Conservation (phyloP, 2,329 filamentous ascomycete species). For the Fusarium keratoplasticum region DNA sequence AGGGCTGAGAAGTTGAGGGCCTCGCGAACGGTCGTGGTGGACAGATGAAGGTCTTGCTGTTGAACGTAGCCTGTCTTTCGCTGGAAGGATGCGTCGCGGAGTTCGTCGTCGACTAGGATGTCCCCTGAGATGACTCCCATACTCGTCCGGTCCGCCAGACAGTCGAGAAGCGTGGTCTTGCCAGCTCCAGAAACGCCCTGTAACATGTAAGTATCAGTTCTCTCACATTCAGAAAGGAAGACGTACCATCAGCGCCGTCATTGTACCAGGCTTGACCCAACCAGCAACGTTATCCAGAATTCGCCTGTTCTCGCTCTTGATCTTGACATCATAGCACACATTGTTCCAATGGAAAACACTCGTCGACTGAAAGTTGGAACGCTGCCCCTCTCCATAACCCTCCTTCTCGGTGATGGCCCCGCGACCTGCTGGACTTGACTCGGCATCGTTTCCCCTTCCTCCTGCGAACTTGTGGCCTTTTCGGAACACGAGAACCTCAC, state of each 20-base stretch:
- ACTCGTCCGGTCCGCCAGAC: slow-evolving; percentile 82
- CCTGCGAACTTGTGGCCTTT: slow-evolving; percentile 49
- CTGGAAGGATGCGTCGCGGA: slow-evolving; percentile 82
- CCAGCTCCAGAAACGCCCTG: slow-evolving; percentile 79
- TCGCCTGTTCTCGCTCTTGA: slow-evolving; percentile 77
- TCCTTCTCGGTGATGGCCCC: slow-evolving; percentile 25
- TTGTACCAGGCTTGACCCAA: slow-evolving; percentile 89
- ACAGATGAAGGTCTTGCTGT: slow-evolving; percentile 86
- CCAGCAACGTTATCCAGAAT: slow-evolving; percentile 86
- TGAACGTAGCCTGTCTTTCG: slow-evolving; percentile 90
- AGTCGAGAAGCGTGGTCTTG: slow-evolving; percentile 88
- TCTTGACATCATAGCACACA: slow-evolving; percentile 78
- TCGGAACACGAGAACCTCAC: slow-evolving; percentile 70
- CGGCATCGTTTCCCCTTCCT: slow-evolving; percentile 13
- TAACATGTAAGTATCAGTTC: not conserved
- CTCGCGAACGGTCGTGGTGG: slow-evolving; percentile 85
- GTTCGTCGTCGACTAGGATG: slow-evolving; percentile 72
- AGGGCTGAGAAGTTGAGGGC: slow-evolving; percentile 86
- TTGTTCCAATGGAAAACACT: slow-evolving; percentile 86
- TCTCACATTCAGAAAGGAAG: rapidly evolving
- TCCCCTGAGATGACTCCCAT: slow-evolving; percentile 87
- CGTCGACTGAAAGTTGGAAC: slow-evolving; percentile 62
- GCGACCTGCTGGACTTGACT: slow-evolving; percentile 18
- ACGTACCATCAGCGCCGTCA: slow-evolving; percentile 82
- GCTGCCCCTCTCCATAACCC: slow-evolving; percentile 4